These are phyloP conservation scores for Simplicillium aogashimaense DNA, from an alignment of 2,329 filamentous ascomycete genomes.

Conservation along the genomic window DNA sequence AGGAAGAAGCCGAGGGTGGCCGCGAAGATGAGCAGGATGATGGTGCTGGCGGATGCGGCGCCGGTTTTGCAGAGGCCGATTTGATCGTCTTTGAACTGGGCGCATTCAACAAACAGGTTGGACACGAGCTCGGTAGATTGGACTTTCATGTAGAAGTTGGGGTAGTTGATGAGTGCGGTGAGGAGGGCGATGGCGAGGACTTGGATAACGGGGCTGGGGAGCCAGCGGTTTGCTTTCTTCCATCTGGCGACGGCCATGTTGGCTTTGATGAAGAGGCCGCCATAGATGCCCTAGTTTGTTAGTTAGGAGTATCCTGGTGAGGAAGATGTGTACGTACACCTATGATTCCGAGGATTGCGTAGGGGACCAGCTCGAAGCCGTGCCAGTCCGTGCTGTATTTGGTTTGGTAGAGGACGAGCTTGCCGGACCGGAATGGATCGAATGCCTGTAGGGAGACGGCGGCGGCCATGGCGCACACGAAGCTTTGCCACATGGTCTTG, in stretches of 20 bases:
- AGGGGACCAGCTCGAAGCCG: conserved; percentile 85
- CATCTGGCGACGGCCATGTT: conserved; percentile 82
- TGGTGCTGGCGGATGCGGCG: conserved; percentile 70
- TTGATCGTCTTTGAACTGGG: conserved; percentile 69
- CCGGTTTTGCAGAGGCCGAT: conserved; percentile 87
- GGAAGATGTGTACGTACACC: conserved; percentile 38
- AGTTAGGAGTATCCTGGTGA: conserved; percentile 6
- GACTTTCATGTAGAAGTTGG: conserved; percentile 91
- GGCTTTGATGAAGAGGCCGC: conserved; percentile 85
- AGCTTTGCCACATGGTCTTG: conserved; percentile 99
- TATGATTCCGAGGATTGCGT: conserved; percentile 73
- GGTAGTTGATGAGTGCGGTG: conserved; percentile 86
- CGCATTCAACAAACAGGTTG: conserved; percentile 85
- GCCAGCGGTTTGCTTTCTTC: conserved; percentile 57
- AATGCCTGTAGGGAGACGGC: conserved; percentile 86
- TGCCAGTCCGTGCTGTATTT: conserved; percentile 90
- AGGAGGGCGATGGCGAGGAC: conserved; percentile 70
- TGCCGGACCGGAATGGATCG: conserved; percentile 90
- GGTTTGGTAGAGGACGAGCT: conserved; percentile 92
- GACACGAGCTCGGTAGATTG: conserved; percentile 88
- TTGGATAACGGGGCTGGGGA: conserved; percentile 67
- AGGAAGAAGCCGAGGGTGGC: conserved; percentile 77
- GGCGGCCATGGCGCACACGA: conserved; percentile 98
- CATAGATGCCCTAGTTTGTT: conserved; percentile 63
- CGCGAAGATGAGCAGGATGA: conserved; percentile 74